Evolutionary conservation across 805 yeast species (phyloP), one percentile per base, ranked within the genome.

Genomic region (Candida golubevii): DNA sequence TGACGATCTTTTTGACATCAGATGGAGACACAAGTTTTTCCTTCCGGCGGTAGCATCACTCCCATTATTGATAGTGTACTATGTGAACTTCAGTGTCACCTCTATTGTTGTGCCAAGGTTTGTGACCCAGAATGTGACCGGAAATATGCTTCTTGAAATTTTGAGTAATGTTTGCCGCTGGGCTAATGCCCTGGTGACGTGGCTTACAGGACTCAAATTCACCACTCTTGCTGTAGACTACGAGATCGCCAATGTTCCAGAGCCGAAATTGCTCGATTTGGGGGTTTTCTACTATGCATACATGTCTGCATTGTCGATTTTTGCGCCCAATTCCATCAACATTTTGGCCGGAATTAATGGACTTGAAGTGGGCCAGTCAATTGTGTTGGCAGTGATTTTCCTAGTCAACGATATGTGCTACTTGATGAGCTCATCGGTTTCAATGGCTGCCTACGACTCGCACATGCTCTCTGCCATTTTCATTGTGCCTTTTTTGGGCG

Each of bases 11-110:
- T 93, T 93, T 59, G 99, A 93, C 64, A 81, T 93, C 50, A 77
- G 96, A 55, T 93, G 99, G 99, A 76, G 99, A 60, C 96, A 93
- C 69, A 93, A 93, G 71, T 88, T 93, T 67, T 88, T 93, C 57
- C 61, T 93, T 53, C 99, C 99, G 0, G 96, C 96, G 0, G 80
- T 93, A 43, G 97, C 97, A 0, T 83, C 96, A 1, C 80, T 93
- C 36, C 99, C 99, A 6, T 72, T 93, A 55, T 72, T 93, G 46
- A 78, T 91, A 13, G 96, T 93, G 2, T 93, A 93, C 65, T 89
- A 87, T 55, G 88, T 90, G 45, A 97, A 93, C 64, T 91, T 88
- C 64, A 95, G 96, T 47, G 88, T 88, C 35, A 93, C 99, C 0
- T 80, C 84, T 34, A 85, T 93, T 8, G 77, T 88, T 46, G 74